These are phyloP conservation scores for Papiliotrema nemorosa DNA, from an alignment of 1,284 basidiomycete species.

Conservation along the genomic window DNA sequence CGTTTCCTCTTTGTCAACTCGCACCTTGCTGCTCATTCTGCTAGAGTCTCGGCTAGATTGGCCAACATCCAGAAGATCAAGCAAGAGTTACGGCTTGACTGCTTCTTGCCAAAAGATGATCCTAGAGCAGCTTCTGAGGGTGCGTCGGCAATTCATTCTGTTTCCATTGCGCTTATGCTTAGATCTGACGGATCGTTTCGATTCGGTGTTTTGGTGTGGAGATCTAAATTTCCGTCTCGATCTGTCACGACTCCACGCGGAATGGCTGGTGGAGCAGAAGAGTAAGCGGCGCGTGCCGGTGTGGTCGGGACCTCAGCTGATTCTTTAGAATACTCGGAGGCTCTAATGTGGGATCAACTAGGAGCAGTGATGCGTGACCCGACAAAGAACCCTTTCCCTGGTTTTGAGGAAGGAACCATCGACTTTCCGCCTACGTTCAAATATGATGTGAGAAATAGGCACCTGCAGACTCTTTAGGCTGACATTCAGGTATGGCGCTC, in stretches of 20 bases:
- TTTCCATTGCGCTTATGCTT: not conserved
- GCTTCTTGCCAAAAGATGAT: constrained; percentile 50
- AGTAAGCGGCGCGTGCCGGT: constrained; percentile 18
- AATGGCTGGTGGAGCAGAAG: constrained; percentile 55
- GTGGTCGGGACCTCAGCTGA: not conserved
- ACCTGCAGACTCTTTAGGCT: not conserved
- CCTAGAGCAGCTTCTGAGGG: constrained; percentile 21
- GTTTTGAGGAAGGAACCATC: constrained; percentile 53
- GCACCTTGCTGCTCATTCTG: constrained; percentile 55
- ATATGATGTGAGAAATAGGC: constrained; percentile 39
- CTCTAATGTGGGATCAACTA: constrained; percentile 56
- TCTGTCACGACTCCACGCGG: constrained; percentile 53
- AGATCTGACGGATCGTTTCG: constrained; percentile 55
- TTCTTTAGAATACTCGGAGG: constrained; percentile 44
- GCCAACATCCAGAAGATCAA: constrained; percentile 54
- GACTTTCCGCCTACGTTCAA: constrained; percentile 55
- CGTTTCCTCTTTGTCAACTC: constrained; percentile 57
- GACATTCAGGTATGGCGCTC: constrained; percentile 46
- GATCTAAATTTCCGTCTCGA: constrained; percentile 56
- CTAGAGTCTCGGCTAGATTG: constrained; percentile 40
- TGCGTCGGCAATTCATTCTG: constrained; percentile 6
- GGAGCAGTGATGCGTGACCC: constrained; percentile 48
- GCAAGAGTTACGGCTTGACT: constrained; percentile 53
- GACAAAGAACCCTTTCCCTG: constrained; percentile 40
- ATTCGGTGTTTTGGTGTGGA: constrained; percentile 55